A percentile compares a stretch with the other conserved stretches of the same genome.
These are phyloP conservation scores for Aspergillus persii DNA, from an alignment of 2,329 filamentous ascomycete genomes.

Conservation along the genomic window DNA sequence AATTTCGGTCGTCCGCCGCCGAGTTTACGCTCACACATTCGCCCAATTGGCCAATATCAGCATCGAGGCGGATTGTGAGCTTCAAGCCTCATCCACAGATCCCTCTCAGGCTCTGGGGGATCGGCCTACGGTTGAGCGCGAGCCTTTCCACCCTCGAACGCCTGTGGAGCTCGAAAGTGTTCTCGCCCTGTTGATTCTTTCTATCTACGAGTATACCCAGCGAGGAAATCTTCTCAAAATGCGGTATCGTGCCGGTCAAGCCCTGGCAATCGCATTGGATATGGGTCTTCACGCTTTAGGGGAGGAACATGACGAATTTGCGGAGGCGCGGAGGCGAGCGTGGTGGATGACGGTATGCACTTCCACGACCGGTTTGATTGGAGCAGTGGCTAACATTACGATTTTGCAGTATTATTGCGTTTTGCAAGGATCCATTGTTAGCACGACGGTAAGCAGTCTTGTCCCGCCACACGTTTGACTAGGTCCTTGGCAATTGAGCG, in stretches of 20 bases:
- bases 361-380: not conserved
- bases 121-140: constrained; percentile 31
- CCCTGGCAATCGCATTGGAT: constrained; percentile 43
- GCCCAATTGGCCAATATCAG: constrained; percentile 38
- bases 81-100: constrained; percentile 39
- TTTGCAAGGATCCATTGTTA: constrained; percentile 46
- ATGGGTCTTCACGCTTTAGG: constrained; percentile 40
- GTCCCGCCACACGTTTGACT: not conserved
- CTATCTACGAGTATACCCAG: constrained; percentile 47
- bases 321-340: constrained; percentile 43
- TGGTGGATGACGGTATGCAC: constrained; percentile 49
- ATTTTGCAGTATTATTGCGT: constrained; percentile 42
- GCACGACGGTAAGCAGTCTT: constrained; percentile 37
- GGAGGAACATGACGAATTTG: constrained; percentile 34
- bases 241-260: constrained; percentile 46
- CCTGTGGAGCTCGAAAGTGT: constrained; percentile 44
- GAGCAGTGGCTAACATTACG: not conserved
- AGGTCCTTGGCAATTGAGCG: not conserved
- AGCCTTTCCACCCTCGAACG: constrained; percentile 37
- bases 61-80: constrained; percentile 44
- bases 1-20: constrained; percentile 35
- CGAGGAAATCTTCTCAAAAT: constrained; percentile 47
- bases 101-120: constrained; percentile 40
- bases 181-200: constrained; percentile 42
- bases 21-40: constrained; percentile 41